Evolutionary conservation across 768 basidiomycete genomes (phyloP).

Genomic region (Xerocomellus amylosporus): DNA sequence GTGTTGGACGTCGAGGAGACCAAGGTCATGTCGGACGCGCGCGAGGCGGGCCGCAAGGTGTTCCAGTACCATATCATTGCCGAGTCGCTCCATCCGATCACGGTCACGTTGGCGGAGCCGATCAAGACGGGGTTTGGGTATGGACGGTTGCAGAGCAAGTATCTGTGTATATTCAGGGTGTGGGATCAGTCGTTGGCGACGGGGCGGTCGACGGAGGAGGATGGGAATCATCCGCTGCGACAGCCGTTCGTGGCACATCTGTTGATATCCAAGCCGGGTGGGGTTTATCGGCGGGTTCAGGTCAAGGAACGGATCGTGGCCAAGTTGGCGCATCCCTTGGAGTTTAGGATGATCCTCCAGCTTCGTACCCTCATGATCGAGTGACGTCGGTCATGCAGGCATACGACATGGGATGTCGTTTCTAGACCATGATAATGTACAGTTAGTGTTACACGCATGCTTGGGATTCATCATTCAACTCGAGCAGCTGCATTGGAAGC

Average conservation of each 20-base stretch:
- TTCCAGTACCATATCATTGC: constrained; percentile 18
- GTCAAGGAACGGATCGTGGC: constrained; percentile 23
- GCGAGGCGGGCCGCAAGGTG: not conserved
- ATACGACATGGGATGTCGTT: not conserved
- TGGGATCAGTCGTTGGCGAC: constrained; percentile 21
- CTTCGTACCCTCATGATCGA: constrained; percentile 21
- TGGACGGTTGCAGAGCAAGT: constrained; percentile 15
- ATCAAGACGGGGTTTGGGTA: constrained; percentile 18
- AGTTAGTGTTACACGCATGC: not conserved
- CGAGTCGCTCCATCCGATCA: constrained; percentile 19
- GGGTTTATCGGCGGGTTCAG: constrained; percentile 16
- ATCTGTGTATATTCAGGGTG: constrained; percentile 18
- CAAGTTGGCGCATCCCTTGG: constrained; percentile 15
- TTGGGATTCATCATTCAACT: constrained; percentile 44
- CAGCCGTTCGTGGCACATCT: constrained; percentile 22
- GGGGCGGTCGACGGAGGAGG: not conserved
- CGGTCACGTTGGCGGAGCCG: constrained; percentile 20
- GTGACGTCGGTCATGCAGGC: not conserved
- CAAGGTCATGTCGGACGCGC: constrained; percentile 10
- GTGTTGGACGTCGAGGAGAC: constrained; percentile 17
- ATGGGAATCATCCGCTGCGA: constrained; percentile 17
- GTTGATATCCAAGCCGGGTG: constrained; percentile 13
- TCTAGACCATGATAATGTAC: not conserved
- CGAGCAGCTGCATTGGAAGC: constrained; percentile 93
- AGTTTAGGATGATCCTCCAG: constrained; percentile 14